These are phyloP conservation scores for Chlorella sp. DNA, from an alignment of 139 green algal species.

Conservation along the genomic window DNA sequence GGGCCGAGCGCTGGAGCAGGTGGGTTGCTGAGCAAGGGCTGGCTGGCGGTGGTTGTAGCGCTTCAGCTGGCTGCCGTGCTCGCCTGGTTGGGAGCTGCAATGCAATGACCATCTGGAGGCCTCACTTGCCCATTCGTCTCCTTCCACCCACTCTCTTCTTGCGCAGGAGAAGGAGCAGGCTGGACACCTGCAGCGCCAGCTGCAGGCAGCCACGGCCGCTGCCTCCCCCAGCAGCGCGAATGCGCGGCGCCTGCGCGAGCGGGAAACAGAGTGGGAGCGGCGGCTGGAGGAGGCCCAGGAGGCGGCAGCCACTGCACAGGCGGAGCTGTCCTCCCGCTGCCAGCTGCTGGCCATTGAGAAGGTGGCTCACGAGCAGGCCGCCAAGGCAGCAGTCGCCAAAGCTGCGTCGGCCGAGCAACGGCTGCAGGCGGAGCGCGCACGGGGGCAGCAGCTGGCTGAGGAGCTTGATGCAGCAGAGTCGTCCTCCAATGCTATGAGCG, in stretches of 20 bases:
- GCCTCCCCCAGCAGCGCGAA: background rate
- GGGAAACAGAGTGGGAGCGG: background rate
- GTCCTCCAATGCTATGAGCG: background rate
- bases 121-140: background rate
- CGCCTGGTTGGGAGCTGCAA: no score
- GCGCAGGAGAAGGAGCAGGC: conserved; percentile 16
- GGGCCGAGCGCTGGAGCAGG: conserved; percentile 5
- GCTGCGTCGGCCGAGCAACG: background rate
- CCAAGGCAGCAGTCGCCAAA: background rate
- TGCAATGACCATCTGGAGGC: no score
- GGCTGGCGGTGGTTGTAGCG: no score
- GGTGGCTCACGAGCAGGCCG: conserved; percentile 12
- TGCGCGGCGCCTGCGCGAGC: background rate
- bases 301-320: background rate
- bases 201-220: background rate
- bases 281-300: background rate
- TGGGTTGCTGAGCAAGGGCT: no score
- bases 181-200: background rate
- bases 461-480: background rate
- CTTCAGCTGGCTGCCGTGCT: no score
- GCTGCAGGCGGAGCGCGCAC: background rate
- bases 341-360: conserved; percentile 12
- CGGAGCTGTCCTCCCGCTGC: conserved; percentile 4
- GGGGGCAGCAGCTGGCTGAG: conserved; percentile 13
- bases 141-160: no score